These are phyloP conservation scores for Phytophthora idaei DNA, from an alignment of 352 stramenopile genomes.

Conservation along the genomic window DNA sequence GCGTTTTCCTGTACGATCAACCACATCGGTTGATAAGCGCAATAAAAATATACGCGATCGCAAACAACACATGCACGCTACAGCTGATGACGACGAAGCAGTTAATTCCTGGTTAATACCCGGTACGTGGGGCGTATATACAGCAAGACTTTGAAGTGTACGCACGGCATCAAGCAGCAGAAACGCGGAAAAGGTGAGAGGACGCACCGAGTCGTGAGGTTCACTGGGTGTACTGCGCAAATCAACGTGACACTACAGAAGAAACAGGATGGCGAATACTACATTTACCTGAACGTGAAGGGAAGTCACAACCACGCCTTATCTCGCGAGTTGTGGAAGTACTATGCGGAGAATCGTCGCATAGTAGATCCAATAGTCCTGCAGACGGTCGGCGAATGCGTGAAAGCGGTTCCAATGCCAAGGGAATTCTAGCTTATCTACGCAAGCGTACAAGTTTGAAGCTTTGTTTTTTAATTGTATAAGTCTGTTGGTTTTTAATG, in stretches of 20 bases:
- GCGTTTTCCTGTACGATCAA: too few species aligned
- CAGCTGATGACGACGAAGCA: too few species aligned
- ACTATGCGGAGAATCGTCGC: conserved; percentile 9
- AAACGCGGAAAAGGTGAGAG: neutral
- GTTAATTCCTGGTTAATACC: too few species aligned
- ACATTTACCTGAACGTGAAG: conserved; percentile 1
- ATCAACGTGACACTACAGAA: neutral
- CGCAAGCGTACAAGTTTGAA: neutral
- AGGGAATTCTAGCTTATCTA: conserved; percentile 10
- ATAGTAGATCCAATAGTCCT: neutral
- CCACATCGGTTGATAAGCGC: too few species aligned
- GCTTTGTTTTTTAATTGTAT: neutral
- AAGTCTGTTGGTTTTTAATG: too few species aligned
- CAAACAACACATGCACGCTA: too few species aligned
- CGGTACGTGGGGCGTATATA: too few species aligned
- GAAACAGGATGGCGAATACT: neutral
- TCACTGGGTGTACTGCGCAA: conserved; percentile 1
- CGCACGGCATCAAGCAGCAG: neutral
- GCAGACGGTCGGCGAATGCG: conserved; percentile 1
- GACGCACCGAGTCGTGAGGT: neutral
- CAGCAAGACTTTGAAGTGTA: conserved; percentile 3
- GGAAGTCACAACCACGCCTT: conserved; percentile 9
- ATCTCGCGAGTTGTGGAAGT: neutral
- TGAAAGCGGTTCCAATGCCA: neutral
- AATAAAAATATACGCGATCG: too few species aligned